Conservation (phyloP, 441 rosid species). For the Lepidium campestre region DNA sequence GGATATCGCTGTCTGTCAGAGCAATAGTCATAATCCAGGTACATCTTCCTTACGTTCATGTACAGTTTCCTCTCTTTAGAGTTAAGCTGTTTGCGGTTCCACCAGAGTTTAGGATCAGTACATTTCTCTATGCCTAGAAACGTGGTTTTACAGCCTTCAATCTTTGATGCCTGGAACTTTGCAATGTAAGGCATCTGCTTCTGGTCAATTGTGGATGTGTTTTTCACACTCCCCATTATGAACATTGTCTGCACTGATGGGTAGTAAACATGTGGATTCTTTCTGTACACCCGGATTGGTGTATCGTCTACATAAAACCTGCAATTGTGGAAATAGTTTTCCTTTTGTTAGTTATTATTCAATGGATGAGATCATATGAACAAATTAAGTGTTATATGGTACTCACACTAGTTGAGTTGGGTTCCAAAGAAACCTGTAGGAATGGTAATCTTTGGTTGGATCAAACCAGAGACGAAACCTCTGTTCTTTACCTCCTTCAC, state of each 20-base stretch:
- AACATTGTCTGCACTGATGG: constrained; percentile 34
- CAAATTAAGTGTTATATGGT: background rate
- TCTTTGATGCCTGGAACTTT: constrained; percentile 23
- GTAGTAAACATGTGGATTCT: constrained; percentile 14
- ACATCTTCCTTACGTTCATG: constrained; percentile 13
- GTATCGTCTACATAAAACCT: constrained; percentile 34
- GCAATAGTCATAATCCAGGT: constrained; percentile 37
- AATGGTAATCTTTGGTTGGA: constrained; percentile 38
- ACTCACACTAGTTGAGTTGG: constrained; percentile 31
- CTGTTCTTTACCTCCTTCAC: constrained; percentile 37
- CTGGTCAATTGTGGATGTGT: constrained; percentile 18
- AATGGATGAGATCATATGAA: background rate
- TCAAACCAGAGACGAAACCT: constrained; percentile 42
- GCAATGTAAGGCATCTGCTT: constrained; percentile 32
- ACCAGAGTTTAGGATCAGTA: constrained; percentile 14
- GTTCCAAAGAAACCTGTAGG: constrained; percentile 35
- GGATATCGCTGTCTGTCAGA: constrained; percentile 22
- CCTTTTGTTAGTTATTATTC: background rate
- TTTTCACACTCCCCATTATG: constrained; percentile 19
- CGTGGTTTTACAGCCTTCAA: constrained; percentile 27
- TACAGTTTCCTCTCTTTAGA: constrained; percentile 11
- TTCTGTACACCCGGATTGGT: constrained; percentile 33
- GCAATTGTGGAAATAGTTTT: background rate
- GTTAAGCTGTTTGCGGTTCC: constrained; percentile 29
- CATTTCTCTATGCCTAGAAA: constrained; percentile 11